Percentiles rank a stretch among this genome's conserved stretches.
Conservation (phyloP, 2,329 filamentous ascomycete genomes). For the Aspergillus spinulosporus region DNA sequence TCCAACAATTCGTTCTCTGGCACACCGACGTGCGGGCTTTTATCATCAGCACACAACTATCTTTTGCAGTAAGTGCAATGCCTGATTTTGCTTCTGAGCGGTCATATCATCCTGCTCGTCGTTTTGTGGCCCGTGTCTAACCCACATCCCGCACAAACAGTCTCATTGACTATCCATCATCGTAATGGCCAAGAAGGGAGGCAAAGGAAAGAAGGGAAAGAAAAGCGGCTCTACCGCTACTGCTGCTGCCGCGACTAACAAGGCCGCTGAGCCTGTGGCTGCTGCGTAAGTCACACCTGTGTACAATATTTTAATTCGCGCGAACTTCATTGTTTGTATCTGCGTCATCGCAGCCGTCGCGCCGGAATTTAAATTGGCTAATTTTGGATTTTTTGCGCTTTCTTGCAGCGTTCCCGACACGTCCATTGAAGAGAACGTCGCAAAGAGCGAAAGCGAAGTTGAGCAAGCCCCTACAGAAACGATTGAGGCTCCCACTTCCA, state of each 20-base stretch:
- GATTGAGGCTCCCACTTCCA: conserved; percentile 15
- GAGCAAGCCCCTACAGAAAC: conserved; percentile 21
- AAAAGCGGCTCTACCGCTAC: conserved; percentile 26
- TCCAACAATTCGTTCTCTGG: conserved; percentile 3
- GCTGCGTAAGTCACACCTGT: conserved; percentile 33
- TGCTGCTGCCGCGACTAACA: conserved; percentile 24
- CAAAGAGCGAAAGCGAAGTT: conserved; percentile 23
- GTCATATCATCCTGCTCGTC: conserved; percentile 13
- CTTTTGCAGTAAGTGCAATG: conserved; percentile 17
- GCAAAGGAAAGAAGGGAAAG: conserved; percentile 34
- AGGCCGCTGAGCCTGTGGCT: conserved; percentile 31
- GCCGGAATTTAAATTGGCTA: neutral
- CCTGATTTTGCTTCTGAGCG: conserved; percentile 2
- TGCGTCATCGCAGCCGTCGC: conserved; percentile 7
- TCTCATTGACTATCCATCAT: conserved; percentile 6
- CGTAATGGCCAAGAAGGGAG: conserved; percentile 39
- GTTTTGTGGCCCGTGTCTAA: conserved; percentile 17
- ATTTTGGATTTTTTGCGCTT: neutral
- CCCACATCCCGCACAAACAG: conserved; percentile 7
- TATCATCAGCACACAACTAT: conserved; percentile 2
- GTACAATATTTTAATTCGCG: neutral
- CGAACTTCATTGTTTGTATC: neutral
- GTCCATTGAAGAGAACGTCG: conserved; percentile 16
- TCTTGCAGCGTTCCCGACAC: conserved; percentile 7
- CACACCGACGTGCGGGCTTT: conserved; percentile 1